These are phyloP conservation scores for Malassezia vespertilionis DNA, from an alignment of 1,284 basidiomycete species.

Conservation along the genomic window DNA sequence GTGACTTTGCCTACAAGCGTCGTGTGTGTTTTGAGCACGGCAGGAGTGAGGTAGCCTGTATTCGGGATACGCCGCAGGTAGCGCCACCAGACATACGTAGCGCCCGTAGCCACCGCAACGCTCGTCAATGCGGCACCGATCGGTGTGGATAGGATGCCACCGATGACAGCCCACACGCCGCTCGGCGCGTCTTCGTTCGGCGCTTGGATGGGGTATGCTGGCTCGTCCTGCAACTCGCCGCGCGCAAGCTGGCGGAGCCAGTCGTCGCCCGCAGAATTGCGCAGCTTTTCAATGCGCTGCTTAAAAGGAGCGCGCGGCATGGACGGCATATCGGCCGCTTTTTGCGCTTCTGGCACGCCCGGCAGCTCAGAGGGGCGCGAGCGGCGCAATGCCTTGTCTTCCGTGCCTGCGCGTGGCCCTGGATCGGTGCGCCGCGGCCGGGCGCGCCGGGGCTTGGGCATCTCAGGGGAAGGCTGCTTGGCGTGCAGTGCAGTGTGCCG, in stretches of 20 bases:
- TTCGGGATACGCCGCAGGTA: slow-evolving; percentile 40
- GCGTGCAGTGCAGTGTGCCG: slow-evolving; percentile 3
- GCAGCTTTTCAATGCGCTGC: slow-evolving; percentile 36
- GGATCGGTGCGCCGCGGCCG: slow-evolving; percentile 1
- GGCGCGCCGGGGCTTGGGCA: slow-evolving; percentile 4
- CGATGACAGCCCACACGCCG: not conserved
- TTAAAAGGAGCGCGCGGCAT: slow-evolving; percentile 19
- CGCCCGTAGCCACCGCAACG: slow-evolving; percentile 1
- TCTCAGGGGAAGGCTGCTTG: not conserved
- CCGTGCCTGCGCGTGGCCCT: not conserved
- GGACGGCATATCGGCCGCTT: not conserved
- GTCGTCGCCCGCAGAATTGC: slow-evolving; percentile 40
- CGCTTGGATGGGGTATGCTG: slow-evolving; percentile 8
- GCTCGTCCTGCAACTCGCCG: not conserved
- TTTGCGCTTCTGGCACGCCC: not conserved
- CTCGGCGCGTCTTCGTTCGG: slow-evolving; percentile 1
- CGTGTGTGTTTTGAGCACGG: slow-evolving; percentile 29
- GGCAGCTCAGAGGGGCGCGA: slow-evolving; percentile 11
- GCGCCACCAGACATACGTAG: slow-evolving; percentile 27
- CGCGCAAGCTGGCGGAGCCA: slow-evolving; percentile 34
- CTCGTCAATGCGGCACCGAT: slow-evolving; percentile 6
- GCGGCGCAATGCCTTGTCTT: slow-evolving; percentile 1
- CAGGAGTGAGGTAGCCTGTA: slow-evolving; percentile 37
- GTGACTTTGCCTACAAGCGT: slow-evolving; percentile 37
- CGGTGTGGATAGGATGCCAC: slow-evolving; percentile 2